Evolutionary conservation across 192 early-diverging fungal genomes (phyloP).

Genomic region (Coemansia sp.): DNA sequence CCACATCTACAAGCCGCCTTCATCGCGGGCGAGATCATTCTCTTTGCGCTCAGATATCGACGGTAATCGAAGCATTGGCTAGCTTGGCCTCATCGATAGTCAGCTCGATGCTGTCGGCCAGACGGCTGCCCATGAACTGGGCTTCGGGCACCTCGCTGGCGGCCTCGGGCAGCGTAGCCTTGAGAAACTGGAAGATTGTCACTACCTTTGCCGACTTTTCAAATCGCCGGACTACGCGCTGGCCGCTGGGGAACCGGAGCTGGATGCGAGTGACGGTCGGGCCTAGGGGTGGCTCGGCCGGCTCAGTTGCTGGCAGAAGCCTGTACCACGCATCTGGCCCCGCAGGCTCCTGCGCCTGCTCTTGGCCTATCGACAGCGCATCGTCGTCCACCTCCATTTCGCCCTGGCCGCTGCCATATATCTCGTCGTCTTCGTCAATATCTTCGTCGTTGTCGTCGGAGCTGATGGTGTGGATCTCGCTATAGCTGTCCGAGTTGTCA

Average conservation of each 20-base stretch:
- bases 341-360: slow-evolving; percentile 16
- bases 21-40: too few relatives aligned
- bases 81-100: slow-evolving; percentile 76
- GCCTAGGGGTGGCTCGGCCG: slow-evolving; percentile 54
- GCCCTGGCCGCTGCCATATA: slow-evolving; percentile 11
- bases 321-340: slow-evolving; percentile 40
- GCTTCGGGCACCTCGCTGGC: slow-evolving; percentile 63
- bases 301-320: slow-evolving; percentile 21
- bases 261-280: slow-evolving; percentile 75
- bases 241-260: slow-evolving; percentile 82
- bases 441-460: slow-evolving; percentile 17
- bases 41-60: slow-evolving; percentile 28
- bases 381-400: slow-evolving; percentile 52
- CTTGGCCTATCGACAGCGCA: slow-evolving; percentile 7
- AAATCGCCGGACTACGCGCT: slow-evolving; percentile 77
- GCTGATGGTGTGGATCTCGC: slow-evolving; percentile 44
- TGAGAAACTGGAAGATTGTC: slow-evolving; percentile 84
- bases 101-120: slow-evolving; percentile 67
- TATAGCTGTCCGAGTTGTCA: slow-evolving; percentile 38
- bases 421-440: slow-evolving; percentile 35
- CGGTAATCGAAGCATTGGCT: slow-evolving; percentile 60
- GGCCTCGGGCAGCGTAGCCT: slow-evolving; percentile 69
- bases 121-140: slow-evolving; percentile 66
- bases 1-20: too few relatives aligned
- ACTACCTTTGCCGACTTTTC: slow-evolving; percentile 71